Conservation (phyloP, 2,329 filamentous ascomycete species). For the Septoria petroselini region DNA sequence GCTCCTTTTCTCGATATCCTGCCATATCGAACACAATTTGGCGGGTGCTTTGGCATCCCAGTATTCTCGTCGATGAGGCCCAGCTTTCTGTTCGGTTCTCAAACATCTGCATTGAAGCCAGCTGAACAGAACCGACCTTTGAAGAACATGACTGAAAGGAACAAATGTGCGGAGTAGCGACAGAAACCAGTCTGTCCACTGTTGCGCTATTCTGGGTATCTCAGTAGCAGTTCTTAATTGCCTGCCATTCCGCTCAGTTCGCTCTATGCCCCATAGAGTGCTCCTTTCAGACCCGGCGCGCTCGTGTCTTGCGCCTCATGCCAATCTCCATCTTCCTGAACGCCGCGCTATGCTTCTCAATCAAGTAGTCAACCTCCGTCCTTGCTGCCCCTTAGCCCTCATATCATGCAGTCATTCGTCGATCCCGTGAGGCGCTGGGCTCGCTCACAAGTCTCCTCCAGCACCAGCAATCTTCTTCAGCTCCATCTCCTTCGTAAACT, state of each 20-base stretch:
- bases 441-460: constrained; percentile 29
- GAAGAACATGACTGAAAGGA: not conserved
- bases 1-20: not conserved
- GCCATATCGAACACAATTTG: not conserved
- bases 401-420: not conserved
- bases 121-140: too few relatives aligned
- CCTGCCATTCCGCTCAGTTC: too few relatives aligned
- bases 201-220: constrained; percentile 10
- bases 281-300: not conserved
- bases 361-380: not conserved
- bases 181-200: constrained; percentile 4
- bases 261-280: not conserved
- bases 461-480: constrained; percentile 70
- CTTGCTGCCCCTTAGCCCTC: not conserved
- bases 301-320: not conserved
- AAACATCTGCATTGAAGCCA: too few relatives aligned
- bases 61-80: too few relatives aligned
- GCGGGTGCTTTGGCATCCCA: too few relatives aligned
- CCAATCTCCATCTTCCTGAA: not conserved
- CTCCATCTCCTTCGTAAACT: constrained; percentile 91
- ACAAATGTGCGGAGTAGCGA: not conserved
- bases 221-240: not conserved
- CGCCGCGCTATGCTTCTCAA: constrained; percentile 26
- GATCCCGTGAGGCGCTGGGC: not conserved
- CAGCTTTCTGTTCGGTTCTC: too few relatives aligned